These are phyloP conservation scores for Pichia sp. DNA, from an alignment of 1,139 yeast genomes.

Conservation along the genomic window DNA sequence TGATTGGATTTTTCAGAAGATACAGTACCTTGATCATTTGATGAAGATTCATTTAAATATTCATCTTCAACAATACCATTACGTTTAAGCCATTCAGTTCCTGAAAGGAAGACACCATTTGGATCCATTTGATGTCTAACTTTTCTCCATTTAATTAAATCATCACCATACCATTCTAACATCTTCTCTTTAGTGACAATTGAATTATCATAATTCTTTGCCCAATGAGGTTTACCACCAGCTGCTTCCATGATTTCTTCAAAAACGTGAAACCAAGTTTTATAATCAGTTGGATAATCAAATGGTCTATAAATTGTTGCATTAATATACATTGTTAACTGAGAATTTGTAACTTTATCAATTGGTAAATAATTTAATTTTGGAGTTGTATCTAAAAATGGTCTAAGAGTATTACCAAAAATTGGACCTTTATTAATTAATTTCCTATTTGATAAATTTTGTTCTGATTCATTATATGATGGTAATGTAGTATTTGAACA, in stretches of 20 bases:
- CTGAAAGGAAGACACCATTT: conserved; percentile 70
- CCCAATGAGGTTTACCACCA: conserved; percentile 98
- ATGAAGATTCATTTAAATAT: background rate
- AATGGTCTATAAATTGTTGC: conserved; percentile 97
- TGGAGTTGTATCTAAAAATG: conserved; percentile 78
- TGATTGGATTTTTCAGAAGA: background rate
- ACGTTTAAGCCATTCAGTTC: conserved; percentile 70
- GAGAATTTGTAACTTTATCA: conserved; percentile 60
- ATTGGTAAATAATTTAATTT: conserved; percentile 48
- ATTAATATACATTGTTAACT: conserved; percentile 78
- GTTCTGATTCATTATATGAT: conserved; percentile 21
- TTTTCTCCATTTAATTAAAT: conserved; percentile 51
- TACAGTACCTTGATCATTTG: background rate
- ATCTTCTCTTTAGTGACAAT: conserved; percentile 68
- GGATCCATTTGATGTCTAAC: conserved; percentile 72
- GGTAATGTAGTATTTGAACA: conserved; percentile 73
- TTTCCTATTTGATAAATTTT: conserved; percentile 34
- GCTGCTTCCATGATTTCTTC: conserved; percentile 71
- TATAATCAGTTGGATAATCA: conserved; percentile 63
- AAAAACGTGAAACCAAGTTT: conserved; percentile 77
- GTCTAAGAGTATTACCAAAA: conserved; percentile 77
- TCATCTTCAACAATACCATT: conserved; percentile 56
- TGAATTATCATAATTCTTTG: conserved; percentile 87
- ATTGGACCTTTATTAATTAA: conserved; percentile 64
- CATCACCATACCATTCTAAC: conserved; percentile 76